Conservation (phyloP, 352 stramenopile species). For the Halophytophthora polymorphica region DNA sequence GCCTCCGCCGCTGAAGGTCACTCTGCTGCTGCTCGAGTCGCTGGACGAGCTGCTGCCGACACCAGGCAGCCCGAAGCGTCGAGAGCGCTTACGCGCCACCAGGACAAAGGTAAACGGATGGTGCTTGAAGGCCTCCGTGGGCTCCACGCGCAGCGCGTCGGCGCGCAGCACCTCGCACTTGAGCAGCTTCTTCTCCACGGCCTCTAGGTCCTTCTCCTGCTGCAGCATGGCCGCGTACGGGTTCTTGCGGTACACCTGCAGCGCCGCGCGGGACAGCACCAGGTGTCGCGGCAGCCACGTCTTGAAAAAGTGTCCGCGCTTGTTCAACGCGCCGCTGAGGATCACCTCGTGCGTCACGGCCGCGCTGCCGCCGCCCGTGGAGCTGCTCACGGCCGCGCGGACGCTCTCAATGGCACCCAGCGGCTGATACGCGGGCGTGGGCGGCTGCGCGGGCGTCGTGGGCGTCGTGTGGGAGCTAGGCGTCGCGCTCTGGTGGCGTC, state of each 20-base stretch:
- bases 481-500: background rate
- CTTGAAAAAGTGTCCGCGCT: constrained; percentile 76
- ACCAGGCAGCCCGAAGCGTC: constrained; percentile 18
- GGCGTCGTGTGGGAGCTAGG: background rate
- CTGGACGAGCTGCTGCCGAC: constrained; percentile 5
- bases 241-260: constrained; percentile 79
- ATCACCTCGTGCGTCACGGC: constrained; percentile 45
- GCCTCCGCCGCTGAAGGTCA: constrained; percentile 20
- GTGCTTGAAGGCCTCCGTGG: constrained; percentile 53
- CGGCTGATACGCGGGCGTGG: constrained; percentile 19
- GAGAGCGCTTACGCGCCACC: constrained; percentile 50
- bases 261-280: constrained; percentile 49
- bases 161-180: constrained; percentile 55
- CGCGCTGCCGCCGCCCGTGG: constrained; percentile 8
- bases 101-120: constrained; percentile 67
- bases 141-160: constrained; percentile 64
- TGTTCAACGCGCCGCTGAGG: constrained; percentile 55
- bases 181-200: constrained; percentile 56
- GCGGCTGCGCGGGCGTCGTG: constrained; percentile 4
- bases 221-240: constrained; percentile 26
- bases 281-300: constrained; percentile 70
- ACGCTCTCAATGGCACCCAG: constrained; percentile 34
- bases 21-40: constrained; percentile 10
- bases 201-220: constrained; percentile 37
- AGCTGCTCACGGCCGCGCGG: constrained; percentile 21